Evolutionary conservation across 2,329 filamentous ascomycete species (phyloP).

Genomic region (Colletotrichum sp.): DNA sequence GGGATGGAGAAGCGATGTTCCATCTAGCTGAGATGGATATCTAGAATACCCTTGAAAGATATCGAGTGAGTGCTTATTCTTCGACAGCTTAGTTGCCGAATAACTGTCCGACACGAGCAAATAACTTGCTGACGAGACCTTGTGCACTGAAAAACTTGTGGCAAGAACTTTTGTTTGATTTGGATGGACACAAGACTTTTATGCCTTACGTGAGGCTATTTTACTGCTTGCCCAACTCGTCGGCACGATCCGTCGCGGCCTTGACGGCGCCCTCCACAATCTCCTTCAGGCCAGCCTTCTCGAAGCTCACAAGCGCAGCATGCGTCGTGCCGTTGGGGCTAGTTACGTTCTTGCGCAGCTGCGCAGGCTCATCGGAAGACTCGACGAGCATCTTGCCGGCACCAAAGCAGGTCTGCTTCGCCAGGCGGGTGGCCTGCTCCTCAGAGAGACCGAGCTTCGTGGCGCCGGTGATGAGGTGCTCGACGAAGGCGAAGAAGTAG

Average conservation of each 20-base stretch:
- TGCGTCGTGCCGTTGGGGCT: slow-evolving; percentile 58
- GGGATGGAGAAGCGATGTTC: too few relatives aligned
- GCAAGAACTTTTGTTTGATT: not conserved
- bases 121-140: not conserved
- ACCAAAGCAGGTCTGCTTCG: slow-evolving; percentile 56
- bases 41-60: too few relatives aligned
- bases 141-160: not conserved
- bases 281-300: slow-evolving; percentile 44
- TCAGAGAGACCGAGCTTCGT: slow-evolving; percentile 46
- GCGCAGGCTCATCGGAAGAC: slow-evolving; percentile 47
- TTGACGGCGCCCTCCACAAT: slow-evolving; percentile 51
- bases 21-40: too few relatives aligned
- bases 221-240: slow-evolving; percentile 35
- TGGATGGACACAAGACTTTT: not conserved
- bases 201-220: not conserved
- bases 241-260: slow-evolving; percentile 45
- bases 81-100: too few relatives aligned
- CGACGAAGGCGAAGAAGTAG: slow-evolving; percentile 59
- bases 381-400: slow-evolving; percentile 56
- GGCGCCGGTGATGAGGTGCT: slow-evolving; percentile 52
- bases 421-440: slow-evolving; percentile 54
- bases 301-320: slow-evolving; percentile 53
- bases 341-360: slow-evolving; percentile 56
- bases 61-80: too few relatives aligned
- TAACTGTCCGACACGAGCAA: too few relatives aligned